Percentiles rank a stretch among this genome's conserved stretches.
Evolutionary conservation across 2,329 filamentous ascomycete genomes (phyloP).

Genomic region (Penicillium verrucosum): DNA sequence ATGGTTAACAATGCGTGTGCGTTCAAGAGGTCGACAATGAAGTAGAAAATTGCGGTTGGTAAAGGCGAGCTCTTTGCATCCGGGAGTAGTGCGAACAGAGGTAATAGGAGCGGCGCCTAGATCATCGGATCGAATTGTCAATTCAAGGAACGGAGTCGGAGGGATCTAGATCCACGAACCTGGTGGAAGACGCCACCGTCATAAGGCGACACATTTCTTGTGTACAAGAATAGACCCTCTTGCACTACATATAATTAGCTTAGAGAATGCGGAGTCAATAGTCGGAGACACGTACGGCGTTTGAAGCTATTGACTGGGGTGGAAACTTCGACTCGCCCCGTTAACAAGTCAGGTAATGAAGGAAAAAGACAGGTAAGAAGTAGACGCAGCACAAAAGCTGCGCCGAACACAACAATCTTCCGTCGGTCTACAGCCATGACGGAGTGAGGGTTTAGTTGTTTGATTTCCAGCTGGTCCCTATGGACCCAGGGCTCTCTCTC

Average conservation of each 20-base stretch:
- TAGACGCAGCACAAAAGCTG: conserved; percentile 74
- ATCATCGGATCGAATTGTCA: conserved; percentile 9
- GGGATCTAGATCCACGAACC: conserved; percentile 35
- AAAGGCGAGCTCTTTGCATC: conserved; percentile 64
- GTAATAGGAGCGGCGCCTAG: conserved; percentile 81
- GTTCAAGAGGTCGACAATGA: conserved; percentile 74
- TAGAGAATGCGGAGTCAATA: not conserved
- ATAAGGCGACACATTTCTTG: conserved; percentile 93
- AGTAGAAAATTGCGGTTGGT: conserved; percentile 77
- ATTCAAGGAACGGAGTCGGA: not conserved
- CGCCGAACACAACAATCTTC: conserved; percentile 67
- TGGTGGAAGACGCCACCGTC: conserved; percentile 82
- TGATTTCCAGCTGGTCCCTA: conserved; percentile 10
- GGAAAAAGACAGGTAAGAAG: conserved; percentile 79
- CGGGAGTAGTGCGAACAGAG: conserved; percentile 85
- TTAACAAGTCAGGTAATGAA: conserved; percentile 76
- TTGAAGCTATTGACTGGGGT: conserved; percentile 98
- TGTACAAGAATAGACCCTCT: conserved; percentile 94
- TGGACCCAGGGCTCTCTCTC: conserved; percentile 9
- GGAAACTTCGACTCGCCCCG: conserved; percentile 90
- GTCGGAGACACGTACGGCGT: conserved; percentile 58
- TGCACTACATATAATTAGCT: conserved; percentile 61
- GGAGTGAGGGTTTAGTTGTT: conserved; percentile 10
- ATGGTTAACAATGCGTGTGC: conserved; percentile 76
- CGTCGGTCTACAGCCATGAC: conserved; percentile 55